phyloP scores from a whole-genome alignment of 2,329 filamentous ascomycete species.

The Beauveria asiatica region DNA sequence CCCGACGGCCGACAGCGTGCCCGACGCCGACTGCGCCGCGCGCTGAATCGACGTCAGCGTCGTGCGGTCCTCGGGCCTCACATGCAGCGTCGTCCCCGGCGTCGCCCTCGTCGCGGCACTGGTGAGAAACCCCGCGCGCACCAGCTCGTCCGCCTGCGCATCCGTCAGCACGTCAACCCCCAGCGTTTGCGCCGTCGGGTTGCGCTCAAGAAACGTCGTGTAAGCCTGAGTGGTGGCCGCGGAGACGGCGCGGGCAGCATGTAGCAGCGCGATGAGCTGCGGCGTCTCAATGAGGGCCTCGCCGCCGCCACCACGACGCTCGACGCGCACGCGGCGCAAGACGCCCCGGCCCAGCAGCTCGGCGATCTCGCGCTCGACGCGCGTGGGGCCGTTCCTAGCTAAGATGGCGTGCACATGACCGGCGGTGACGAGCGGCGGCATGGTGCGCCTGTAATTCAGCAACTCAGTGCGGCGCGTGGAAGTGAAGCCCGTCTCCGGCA shows the following conservation, averaged over 20 bases:
- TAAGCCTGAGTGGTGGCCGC: slow-evolving; percentile 43
- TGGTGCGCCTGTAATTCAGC: slow-evolving; percentile 47
- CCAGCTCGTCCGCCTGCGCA: slow-evolving; percentile 47
- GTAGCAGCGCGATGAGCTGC: slow-evolving; percentile 45
- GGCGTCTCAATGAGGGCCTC: slow-evolving; percentile 54
- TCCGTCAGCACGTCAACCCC: slow-evolving; percentile 27
- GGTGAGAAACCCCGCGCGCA: slow-evolving; percentile 61
- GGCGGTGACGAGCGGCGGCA: slow-evolving; percentile 57
- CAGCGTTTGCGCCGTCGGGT: slow-evolving; percentile 35
- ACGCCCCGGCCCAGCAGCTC: slow-evolving; percentile 48
- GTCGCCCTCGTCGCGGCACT: slow-evolving; percentile 23
- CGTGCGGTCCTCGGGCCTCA: slow-evolving; percentile 44
- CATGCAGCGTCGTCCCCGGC: slow-evolving; percentile 30
- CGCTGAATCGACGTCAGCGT: slow-evolving; percentile 53
- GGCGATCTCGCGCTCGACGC: slow-evolving; percentile 58
- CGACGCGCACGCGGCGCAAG: slow-evolving; percentile 55
- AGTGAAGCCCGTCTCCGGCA: slow-evolving; percentile 57
- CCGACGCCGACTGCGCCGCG: slow-evolving; percentile 58
- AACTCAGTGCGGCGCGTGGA: slow-evolving; percentile 55
- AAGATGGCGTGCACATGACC: slow-evolving; percentile 59
- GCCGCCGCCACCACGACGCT: slow-evolving; percentile 49
- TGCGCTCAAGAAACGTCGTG: slow-evolving; percentile 37
- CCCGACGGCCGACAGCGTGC: slow-evolving; percentile 60
- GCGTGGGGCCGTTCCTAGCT: slow-evolving; percentile 43
- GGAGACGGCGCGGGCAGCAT: slow-evolving; percentile 25